Base-by-base conservation (phyloP, 176 grass and related monocot species). In the Aegilops bicornis region DNA sequence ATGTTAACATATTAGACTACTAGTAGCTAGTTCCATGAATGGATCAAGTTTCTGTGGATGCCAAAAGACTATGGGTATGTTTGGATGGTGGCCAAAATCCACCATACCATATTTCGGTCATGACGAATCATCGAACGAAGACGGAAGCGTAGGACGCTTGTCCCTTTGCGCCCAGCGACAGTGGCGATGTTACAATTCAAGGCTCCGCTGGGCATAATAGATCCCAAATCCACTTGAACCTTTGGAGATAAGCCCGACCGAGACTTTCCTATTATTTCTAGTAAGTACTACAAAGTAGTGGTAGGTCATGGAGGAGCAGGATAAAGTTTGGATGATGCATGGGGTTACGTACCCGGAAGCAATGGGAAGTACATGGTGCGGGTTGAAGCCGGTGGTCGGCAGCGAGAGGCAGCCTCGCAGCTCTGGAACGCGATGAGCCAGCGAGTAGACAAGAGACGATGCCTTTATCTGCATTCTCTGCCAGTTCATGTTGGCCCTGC, bases 401-500 rank as follows among this genome's bases (percentile, higher is more conserved):
- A 76, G 73, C 43, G 0, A 15, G 24, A 76, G 10, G 73, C 1
- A 19, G 73, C 14, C 73, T 50, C 43, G 73, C 24, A 76, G 73
- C 73, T 52, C 73, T 30, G 73, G 73, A 52, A 45, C 17, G 48
- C 42, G 48, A 76, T 1, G 73, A 75, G 72, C 72, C 72, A 75
- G 9, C 72, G 7, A 19, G 14, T 1, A 3, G 73, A 50, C 43
- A 76, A 50, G 7, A 76, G 27, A 4, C 73, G 24, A 76, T 10
- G 73, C 73, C 43, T 29, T 50, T 8, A 1, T 8, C 43, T 43
- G 15, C 43, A 76, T 43, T 19, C 3, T 27, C 43, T 31, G 7
- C 73, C 73, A 76, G 73, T 76, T 76, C 1, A 76, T 50, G 24
- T 20, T 52, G 43, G 24, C 73, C 73, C 73, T 76, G 73, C 39